Evolutionary conservation across 2,329 filamentous ascomycete genomes (phyloP).

Genomic region (Fusarium avenaceum): DNA sequence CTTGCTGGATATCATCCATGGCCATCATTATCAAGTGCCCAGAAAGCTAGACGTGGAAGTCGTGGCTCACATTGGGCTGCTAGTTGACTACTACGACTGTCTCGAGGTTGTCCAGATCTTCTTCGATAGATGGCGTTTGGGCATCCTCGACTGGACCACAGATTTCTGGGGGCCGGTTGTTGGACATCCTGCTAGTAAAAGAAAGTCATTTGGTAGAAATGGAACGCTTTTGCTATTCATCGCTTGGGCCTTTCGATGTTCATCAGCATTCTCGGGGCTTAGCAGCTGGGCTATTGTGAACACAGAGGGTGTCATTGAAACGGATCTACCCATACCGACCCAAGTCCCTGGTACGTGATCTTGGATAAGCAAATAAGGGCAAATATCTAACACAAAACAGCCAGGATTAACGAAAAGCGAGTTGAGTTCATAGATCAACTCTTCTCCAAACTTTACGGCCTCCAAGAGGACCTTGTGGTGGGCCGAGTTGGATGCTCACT

Average conservation of each 20-base stretch:
- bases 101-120: conserved; percentile 3
- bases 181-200: neutral
- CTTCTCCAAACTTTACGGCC: neutral
- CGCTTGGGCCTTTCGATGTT: neutral
- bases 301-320: neutral
- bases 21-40: conserved; percentile 24
- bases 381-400: neutral
- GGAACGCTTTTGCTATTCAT: neutral
- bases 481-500: neutral
- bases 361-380: neutral
- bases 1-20: conserved; percentile 48
- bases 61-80: neutral
- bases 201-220: neutral
- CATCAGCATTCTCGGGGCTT: neutral
- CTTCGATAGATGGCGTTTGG: neutral
- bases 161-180: neutral
- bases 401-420: neutral
- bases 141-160: neutral
- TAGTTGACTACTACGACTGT: conserved; percentile 11
- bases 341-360: neutral
- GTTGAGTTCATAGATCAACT: neutral
- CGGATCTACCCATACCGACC: neutral
- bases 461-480: neutral
- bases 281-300: neutral
- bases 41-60: neutral